Percentiles rank a stretch among this genome's conserved stretches.
Conservation (phyloP, 805 yeast species). For the Ogataea glucozyma region DNA sequence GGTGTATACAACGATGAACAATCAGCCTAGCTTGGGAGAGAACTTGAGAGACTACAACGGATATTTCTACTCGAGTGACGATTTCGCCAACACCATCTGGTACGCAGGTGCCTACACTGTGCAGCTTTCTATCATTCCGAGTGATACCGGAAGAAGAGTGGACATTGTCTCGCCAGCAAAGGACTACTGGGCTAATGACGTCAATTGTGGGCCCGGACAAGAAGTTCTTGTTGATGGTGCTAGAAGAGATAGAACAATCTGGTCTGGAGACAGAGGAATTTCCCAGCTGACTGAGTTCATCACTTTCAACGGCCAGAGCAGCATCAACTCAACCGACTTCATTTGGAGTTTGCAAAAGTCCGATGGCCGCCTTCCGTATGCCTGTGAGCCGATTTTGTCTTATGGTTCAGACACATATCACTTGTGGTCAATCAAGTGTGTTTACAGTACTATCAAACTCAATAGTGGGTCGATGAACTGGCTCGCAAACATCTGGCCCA, state of each 20-base stretch:
- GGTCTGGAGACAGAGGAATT: constrained; percentile 7
- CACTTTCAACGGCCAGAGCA: constrained; percentile 5
- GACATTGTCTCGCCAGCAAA: constrained; percentile 5
- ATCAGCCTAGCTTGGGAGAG: constrained; percentile 5
- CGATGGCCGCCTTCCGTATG: constrained; percentile 5
- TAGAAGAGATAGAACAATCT: constrained; percentile 7
- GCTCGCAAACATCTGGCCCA: constrained; percentile 3
- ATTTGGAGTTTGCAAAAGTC: constrained; percentile 3
- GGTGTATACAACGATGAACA: constrained; percentile 5
- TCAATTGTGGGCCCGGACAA: constrained; percentile 6
- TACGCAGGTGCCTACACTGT: constrained; percentile 8
- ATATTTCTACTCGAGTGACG: constrained; percentile 6
- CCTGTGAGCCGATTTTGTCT: constrained; percentile 4
- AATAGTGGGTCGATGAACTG: constrained; percentile 1
- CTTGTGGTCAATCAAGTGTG: constrained; percentile 6
- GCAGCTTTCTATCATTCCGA: constrained; percentile 3
- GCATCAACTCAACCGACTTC: constrained; percentile 5
- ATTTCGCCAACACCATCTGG: constrained; percentile 7
- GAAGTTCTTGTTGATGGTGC: constrained; percentile 7
- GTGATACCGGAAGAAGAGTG: constrained; percentile 7
- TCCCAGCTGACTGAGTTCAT: constrained; percentile 6
- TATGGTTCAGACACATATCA: constrained; percentile 5
- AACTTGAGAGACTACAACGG: constrained; percentile 5
- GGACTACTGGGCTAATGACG: constrained; percentile 7
- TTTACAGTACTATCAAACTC: constrained; percentile 1